A percentile compares a stretch with the other conserved stretches of the same genome.
Evolutionary conservation across 257 asterid species (phyloP).

Genomic region (Linderniella brevidens): DNA sequence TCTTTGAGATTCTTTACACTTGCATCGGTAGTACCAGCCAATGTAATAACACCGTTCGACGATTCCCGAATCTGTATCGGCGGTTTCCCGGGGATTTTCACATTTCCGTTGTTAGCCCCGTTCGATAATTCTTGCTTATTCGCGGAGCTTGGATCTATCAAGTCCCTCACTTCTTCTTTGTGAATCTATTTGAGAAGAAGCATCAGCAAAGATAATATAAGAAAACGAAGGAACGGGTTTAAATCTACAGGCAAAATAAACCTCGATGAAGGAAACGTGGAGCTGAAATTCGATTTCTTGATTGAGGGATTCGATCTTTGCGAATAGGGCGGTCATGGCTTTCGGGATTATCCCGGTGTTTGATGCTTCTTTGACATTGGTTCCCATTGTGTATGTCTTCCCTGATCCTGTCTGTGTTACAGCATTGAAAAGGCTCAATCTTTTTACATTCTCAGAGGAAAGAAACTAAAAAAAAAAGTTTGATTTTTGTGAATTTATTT

Average conservation of each 20-base stretch:
- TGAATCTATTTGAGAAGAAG: constrained; percentile 35
- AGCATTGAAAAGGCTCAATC: constrained; percentile 9
- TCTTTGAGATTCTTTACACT: constrained; percentile 75
- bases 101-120: constrained; percentile 50
- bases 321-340: constrained; percentile 77
- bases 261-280: constrained; percentile 95
- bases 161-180: constrained; percentile 95
- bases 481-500: not conserved
- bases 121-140: constrained; percentile 53
- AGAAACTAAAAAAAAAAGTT: too few relatives aligned
- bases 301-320: constrained; percentile 67
- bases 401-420: constrained; percentile 93
- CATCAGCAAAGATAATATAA: not conserved
- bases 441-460: constrained; percentile 1
- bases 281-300: constrained; percentile 83
- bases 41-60: constrained; percentile 89
- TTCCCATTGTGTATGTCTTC: constrained; percentile 95
- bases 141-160: constrained; percentile 44
- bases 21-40: constrained; percentile 93
- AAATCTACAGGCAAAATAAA: constrained; percentile 8
- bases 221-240: not conserved
- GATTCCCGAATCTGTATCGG: constrained; percentile 96
- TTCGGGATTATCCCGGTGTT: constrained; percentile 79
- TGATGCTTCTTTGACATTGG: constrained; percentile 70
- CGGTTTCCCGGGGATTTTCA: constrained; percentile 57